Evolutionary conservation across 2,329 filamentous ascomycete genomes (phyloP), one percentile per base, ranked within the genome.

Genomic region (Colletotrichum tanaceti): DNA sequence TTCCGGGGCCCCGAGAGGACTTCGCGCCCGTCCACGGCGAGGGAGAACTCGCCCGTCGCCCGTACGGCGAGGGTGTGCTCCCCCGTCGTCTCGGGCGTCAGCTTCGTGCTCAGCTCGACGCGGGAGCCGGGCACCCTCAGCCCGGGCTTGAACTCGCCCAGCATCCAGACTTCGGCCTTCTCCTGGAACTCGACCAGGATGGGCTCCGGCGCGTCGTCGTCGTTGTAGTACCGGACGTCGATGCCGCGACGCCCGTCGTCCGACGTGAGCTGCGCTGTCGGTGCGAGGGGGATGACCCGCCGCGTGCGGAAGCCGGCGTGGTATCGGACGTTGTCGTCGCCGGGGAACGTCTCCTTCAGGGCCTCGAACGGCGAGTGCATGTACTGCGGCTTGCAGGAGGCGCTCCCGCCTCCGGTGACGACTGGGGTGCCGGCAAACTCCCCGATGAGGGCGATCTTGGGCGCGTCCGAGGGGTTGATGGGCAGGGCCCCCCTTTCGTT

Each of bases 121-220:
- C 57, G 67, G 13, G 71, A 72, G 4, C 70, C 70, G 5, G 68
- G 67, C 4, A 70, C 61, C 20, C 64, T 63, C 5, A 72, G 61
- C 3, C 70, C 70, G 0, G 54, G 47, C 52, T 68, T 71, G 70
- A 71, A 72, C 54, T 72, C 58, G 20, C 71, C 71, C 44, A 72
- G 44, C 71, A 72, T 72, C 71, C 71, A 72, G 11, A 71, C 70
- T 2, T 58, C 58, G 3, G 71, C 61, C 64, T 71, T 71, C 22
- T 69, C 71, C 41, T 70, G 57, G 18, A 66, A 55, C 52, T 72
- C 71, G 1, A 43, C 39, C 39, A 68, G 43, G n/a, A 71, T 38
- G 1, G 71, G 63, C n/a, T 65, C 58, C 0, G 60, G 2, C 2
- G 54, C 7, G n/a, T 55, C 70, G 5, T 55, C 70, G 5, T 71